Evolutionary conservation across 2,329 filamentous ascomycete species (phyloP), one percentile per base, ranked within the genome.

Genomic region (Fusarium sp.): DNA sequence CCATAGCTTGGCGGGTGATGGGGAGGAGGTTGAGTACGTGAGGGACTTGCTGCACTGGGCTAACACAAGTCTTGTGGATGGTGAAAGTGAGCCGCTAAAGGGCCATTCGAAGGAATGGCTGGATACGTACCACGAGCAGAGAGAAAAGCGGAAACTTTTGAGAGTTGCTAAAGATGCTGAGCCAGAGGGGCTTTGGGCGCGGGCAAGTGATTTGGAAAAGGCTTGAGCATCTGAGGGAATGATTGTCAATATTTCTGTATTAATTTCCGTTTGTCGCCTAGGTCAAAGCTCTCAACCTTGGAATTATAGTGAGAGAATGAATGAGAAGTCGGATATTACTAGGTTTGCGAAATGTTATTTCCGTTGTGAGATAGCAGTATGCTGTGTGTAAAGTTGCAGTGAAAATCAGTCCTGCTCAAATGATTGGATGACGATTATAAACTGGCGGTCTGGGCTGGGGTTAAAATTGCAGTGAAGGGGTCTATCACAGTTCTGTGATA

Each of bases 1-100:
- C 30, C 74, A 75, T 26, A 75, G 73, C 32, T 39, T 75, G 24
- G 68, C 65, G 0, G 67, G 57, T 0, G 61, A 71, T 5, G 74
- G 70, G 1, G 53, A 65, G 1, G 74, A 75, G 39, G 39, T 75
- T 1, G 61, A 30, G 2, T 75, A 75, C 30, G 67, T 75, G 5
- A 61, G 65, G 22, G 63, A 74, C 28, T 32, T 75, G 6, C 22
- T 74, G 5, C 43, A 56, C 10, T 75, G 70, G 71, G 68, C 62
- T 2, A 74, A 75, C 30, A 48, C 54, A 2, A 66, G 32, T 17
- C 46, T 60, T 2, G 49, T 67, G 2, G 35, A 58, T n/a, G 9
- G 54, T 2, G 11, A 56, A 2, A 33, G 50, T 4, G 50, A 70
- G 10, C 70, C 66, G 0, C 5, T 73, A 3, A 11, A 58, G 20